Evolutionary conservation across 1,139 yeast species (phyloP), one percentile per base, ranked within the genome.

Genomic region (Schizosaccharomyces versatilis): DNA sequence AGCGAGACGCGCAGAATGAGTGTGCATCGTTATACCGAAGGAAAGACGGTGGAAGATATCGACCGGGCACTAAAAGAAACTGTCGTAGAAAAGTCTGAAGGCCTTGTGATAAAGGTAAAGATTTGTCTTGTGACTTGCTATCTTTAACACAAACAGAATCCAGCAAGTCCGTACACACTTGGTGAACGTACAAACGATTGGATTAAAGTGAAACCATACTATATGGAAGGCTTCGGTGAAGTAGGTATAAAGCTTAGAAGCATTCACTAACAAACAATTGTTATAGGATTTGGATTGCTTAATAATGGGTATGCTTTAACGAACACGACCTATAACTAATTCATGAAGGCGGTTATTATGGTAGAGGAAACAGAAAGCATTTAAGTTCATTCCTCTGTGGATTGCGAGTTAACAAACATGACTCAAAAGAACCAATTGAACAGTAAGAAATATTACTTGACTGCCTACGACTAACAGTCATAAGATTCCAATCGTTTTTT

Each of bases 121-220:
- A n/a, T 14, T 41, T 41, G 15, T 10, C 3, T 3, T 41, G 3
- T 41, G 47, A 6, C 12, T 8, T 24, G 32, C 32, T 10, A n/a
- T 12, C 12, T 41, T 8, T 41, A 15, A 15, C 15, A 8, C 17
- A n/a, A 15, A 1, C 19, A 44, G 49, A 44, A 79, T 59, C 75
- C 79, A 0, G 68, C 69, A 6, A 74, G 83, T 14, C 69, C 67
- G 19, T 90, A 90, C 65, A 65, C 68, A 6, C 72, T 83, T 12
- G 86, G 79, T 19, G 73, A 73, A 53, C 69, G 88, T 55, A 73
- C 73, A 52, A 73, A 73, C 38, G 69, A 72, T 19, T 88, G 97
- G 95, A 70, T 84, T 36, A 90, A 90, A 63, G 76, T 88, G 1
- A 90, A 90, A 65, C 97, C 97, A 0, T 95, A 88, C 61, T 88